Conservation (phyloP, 2,329 filamentous ascomycete species). For the Talaromyces sp. region DNA sequence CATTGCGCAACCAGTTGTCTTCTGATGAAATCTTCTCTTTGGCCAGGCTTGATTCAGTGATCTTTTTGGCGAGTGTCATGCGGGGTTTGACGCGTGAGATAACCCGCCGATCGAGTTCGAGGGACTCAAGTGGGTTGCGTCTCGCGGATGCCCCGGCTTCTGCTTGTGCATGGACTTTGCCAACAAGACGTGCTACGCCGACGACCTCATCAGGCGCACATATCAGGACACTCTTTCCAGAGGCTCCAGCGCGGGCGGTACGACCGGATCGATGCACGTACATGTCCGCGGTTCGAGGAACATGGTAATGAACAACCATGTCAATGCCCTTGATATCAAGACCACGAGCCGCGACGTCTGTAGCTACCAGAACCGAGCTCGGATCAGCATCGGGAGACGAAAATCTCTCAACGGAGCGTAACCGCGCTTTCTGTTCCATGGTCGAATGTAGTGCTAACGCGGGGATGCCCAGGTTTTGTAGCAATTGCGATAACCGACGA, state of each 20-base stretch:
- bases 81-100: conserved; percentile 71
- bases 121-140: conserved; percentile 59
- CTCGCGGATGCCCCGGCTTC: conserved; percentile 46
- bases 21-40: conserved; percentile 83
- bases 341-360: conserved; percentile 87
- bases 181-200: conserved; percentile 74
- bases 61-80: conserved; percentile 73
- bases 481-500: conserved; percentile 74
- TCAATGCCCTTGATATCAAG: conserved; percentile 89
- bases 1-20: conserved; percentile 75
- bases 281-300: conserved; percentile 82
- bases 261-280: conserved; percentile 95
- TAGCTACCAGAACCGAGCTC: conserved; percentile 74
- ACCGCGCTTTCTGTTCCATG: conserved; percentile 91
- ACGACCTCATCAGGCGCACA: conserved; percentile 88
- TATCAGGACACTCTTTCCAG: conserved; percentile 77
- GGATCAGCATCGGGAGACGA: conserved; percentile 53
- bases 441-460: conserved; percentile 80
- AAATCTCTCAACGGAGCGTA: conserved; percentile 90
- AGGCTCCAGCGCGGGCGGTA: conserved; percentile 75
- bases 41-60: conserved; percentile 75
- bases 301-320: conserved; percentile 89
- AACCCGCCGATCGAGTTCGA: conserved; percentile 78
- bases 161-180: conserved; percentile 70
- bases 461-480: conserved; percentile 74